phyloP scores from a whole-genome alignment of 2,329 filamentous ascomycete species.

The Curvularia sp. region DNA sequence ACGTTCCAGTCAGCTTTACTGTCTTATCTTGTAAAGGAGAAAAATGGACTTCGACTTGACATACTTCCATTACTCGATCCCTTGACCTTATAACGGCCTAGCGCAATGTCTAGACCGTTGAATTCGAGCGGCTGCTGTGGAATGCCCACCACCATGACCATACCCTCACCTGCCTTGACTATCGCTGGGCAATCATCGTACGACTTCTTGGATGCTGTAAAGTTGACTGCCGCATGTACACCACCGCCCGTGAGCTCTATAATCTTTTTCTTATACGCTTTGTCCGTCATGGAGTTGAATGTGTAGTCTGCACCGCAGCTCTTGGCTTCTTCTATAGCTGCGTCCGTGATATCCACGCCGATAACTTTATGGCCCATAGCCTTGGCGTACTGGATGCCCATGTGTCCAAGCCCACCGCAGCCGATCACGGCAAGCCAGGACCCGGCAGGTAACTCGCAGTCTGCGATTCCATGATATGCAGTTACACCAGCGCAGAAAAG shows the following conservation, averaged over 20 bases:
- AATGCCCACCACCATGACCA: conserved; percentile 48
- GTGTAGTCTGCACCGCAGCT: conserved; percentile 43
- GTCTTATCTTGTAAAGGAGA: not conserved
- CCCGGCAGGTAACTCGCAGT: conserved; percentile 37
- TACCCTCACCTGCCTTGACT: conserved; percentile 39
- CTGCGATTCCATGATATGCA: conserved; percentile 40
- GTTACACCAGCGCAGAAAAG: conserved; percentile 46
- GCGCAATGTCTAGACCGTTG: conserved; percentile 44
- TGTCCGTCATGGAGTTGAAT: conserved; percentile 41
- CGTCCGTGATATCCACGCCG: conserved; percentile 40
- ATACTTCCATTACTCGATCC: conserved; percentile 47
- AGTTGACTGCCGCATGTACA: conserved; percentile 43
- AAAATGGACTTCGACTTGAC: conserved; percentile 8
- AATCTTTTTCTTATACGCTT: conserved; percentile 41
- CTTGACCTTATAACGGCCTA: conserved; percentile 37
- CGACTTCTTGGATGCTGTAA: conserved; percentile 42
- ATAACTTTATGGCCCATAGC: conserved; percentile 46
- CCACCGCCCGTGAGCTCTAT: conserved; percentile 40
- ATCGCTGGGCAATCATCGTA: conserved; percentile 46
- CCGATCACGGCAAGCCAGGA: conserved; percentile 43
- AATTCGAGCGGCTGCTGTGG: conserved; percentile 41
- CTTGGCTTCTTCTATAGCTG: conserved; percentile 40
- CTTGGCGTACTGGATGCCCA: conserved; percentile 46
- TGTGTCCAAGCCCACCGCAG: conserved; percentile 44
- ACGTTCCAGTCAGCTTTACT: conserved; percentile 51